Percentiles rank a stretch among this genome's conserved stretches.
Conservation (phyloP, 148 eudicot species). For the Tetragonia tetragonoides region DNA sequence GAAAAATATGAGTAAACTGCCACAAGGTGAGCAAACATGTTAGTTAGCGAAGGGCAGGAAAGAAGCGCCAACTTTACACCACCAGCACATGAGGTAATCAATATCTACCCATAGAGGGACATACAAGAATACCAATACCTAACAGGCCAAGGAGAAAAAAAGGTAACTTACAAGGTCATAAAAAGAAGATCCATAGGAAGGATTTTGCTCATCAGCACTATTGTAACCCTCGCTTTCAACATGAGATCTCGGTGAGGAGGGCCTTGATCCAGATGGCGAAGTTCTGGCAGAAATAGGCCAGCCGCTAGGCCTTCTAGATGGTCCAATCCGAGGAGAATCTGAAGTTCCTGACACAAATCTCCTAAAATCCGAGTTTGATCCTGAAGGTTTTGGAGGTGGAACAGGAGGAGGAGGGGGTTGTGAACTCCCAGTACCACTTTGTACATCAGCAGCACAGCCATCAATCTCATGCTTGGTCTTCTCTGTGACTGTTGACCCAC, state of each 20-base stretch:
- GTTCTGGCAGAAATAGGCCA: slow-evolving; percentile 74
- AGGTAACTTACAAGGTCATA: slow-evolving; percentile 70
- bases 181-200: slow-evolving; percentile 62
- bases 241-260: slow-evolving; percentile 89
- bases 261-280: slow-evolving; percentile 78
- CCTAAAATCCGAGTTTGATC: slow-evolving; percentile 40
- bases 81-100: background rate
- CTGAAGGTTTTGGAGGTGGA: slow-evolving; percentile 82
- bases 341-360: slow-evolving; percentile 48
- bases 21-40: background rate
- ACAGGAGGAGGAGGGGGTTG: slow-evolving; percentile 90
- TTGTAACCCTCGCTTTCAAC: slow-evolving; percentile 93
- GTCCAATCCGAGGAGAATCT: slow-evolving; percentile 57
- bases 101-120: background rate
- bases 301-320: slow-evolving; percentile 65
- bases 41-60: background rate
- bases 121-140: background rate
- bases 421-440: slow-evolving; percentile 38
- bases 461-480: slow-evolving; percentile 34
- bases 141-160: background rate
- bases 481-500: slow-evolving; percentile 39
- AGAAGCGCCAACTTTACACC: background rate
- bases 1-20: background rate
- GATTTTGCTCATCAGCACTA: slow-evolving; percentile 93
- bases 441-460: slow-evolving; percentile 29